Conservation (phyloP, 768 basidiomycete genomes). For the Fomitopsis serialis region DNA sequence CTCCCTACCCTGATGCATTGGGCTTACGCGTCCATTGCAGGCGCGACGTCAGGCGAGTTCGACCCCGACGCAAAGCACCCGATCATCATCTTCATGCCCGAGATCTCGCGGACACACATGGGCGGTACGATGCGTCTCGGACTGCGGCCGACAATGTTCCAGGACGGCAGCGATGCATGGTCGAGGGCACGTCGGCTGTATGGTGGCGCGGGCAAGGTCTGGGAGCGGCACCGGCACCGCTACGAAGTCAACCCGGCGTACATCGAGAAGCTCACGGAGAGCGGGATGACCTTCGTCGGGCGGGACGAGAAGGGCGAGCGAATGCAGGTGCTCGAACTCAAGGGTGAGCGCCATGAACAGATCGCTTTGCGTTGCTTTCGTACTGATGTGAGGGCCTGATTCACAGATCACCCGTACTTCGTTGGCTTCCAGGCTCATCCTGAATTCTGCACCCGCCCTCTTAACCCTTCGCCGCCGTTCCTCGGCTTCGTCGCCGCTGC, state of each 20-base stretch:
- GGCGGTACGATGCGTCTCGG: slow-evolving; percentile 99
- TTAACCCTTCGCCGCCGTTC: slow-evolving; percentile 97
- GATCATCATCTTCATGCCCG: slow-evolving; percentile 96
- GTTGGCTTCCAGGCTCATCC: slow-evolving; percentile 95
- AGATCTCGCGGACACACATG: slow-evolving; percentile 96
- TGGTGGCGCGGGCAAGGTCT: slow-evolving; percentile 73
- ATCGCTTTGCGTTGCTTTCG: not conserved
- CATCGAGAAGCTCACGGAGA: slow-evolving; percentile 62
- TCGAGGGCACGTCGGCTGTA: slow-evolving; percentile 76
- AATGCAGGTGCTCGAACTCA: slow-evolving; percentile 93
- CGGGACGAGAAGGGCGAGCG: slow-evolving; percentile 95
- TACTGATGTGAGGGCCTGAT: not conserved
- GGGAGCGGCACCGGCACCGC: slow-evolving; percentile 96
- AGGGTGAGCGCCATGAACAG: slow-evolving; percentile 42
- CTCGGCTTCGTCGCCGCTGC: slow-evolving; percentile 92
- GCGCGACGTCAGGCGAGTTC: slow-evolving; percentile 86
- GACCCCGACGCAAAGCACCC: slow-evolving; percentile 54
- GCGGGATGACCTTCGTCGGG: slow-evolving; percentile 76
- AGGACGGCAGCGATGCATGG: slow-evolving; percentile 61
- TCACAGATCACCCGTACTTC: slow-evolving; percentile 87
- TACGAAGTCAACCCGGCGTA: slow-evolving; percentile 94
- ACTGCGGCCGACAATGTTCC: slow-evolving; percentile 91
- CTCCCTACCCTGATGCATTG: not conserved
- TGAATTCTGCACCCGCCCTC: slow-evolving; percentile 95
- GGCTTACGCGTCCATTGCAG: slow-evolving; percentile 32